These are phyloP conservation scores for Ophiostoma sp. DNA, from an alignment of 2,329 filamentous ascomycete genomes.

Conservation along the genomic window DNA sequence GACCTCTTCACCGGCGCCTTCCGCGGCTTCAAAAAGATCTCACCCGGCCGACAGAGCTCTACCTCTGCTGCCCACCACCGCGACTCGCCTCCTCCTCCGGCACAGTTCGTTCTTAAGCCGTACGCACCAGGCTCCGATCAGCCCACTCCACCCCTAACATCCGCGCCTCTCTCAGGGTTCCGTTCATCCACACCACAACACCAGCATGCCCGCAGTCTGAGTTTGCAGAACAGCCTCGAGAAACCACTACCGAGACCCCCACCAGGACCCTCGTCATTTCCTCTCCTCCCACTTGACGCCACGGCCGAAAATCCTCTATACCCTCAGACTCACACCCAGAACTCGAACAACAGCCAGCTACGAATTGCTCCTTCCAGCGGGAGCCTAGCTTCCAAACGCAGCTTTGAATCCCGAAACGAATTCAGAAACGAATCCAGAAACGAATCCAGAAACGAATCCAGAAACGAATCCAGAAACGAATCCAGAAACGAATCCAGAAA, in stretches of 20 bases:
- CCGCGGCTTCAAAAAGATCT: slow-evolving; percentile 47
- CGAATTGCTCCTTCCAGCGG: slow-evolving; percentile 25
- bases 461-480: slow-evolving; percentile 28
- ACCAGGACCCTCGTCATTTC: slow-evolving; percentile 29
- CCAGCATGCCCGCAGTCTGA: slow-evolving; percentile 52
- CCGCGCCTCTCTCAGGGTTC: slow-evolving; percentile 30
- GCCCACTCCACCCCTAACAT: slow-evolving; percentile 28
- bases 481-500: slow-evolving; percentile 28
- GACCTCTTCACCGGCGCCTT: slow-evolving; percentile 50
- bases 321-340: slow-evolving; percentile 26
- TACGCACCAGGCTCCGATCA: slow-evolving; percentile 26
- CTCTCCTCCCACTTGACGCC: slow-evolving; percentile 34
- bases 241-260: slow-evolving; percentile 54
- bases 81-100: slow-evolving; percentile 20
- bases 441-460: slow-evolving; percentile 29
- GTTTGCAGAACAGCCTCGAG: slow-evolving; percentile 51
- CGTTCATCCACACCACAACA: slow-evolving; percentile 28
- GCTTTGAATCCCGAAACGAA: slow-evolving; percentile 32
- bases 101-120: slow-evolving; percentile 36
- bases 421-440: background rate
- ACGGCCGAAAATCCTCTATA: slow-evolving; percentile 26
- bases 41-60: slow-evolving; percentile 40
- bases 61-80: slow-evolving; percentile 38
- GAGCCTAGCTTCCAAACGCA: slow-evolving; percentile 32
- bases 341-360: slow-evolving; percentile 25